These are phyloP conservation scores for Leishmania major DNA, from an alignment of 208 protist species.

Conservation along the genomic window DNA sequence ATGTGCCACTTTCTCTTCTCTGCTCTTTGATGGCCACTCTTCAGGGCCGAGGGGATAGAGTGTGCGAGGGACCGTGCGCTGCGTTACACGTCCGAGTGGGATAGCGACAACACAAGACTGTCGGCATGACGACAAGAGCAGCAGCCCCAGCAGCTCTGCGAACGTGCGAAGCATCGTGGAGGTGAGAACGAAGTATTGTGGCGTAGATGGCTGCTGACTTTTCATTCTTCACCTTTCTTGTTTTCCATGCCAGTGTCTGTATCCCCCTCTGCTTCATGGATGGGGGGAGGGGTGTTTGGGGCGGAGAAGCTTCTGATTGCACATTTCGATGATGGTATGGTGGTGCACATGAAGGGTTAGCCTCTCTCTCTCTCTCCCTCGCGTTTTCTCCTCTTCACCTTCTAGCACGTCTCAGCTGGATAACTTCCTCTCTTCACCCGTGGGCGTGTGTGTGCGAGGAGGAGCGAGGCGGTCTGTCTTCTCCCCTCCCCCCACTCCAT, in stretches of 20 bases:
- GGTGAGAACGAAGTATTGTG: neutral
- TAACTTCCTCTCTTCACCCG: conserved; percentile 3
- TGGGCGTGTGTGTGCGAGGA: neutral
- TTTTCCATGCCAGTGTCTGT: neutral
- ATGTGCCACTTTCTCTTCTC: neutral
- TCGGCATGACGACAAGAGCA: neutral
- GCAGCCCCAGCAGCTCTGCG: neutral
- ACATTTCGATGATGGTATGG: neutral
- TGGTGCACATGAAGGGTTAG: neutral
- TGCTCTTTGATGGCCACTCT: neutral
- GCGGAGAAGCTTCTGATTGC: neutral
- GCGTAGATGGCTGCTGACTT: neutral
- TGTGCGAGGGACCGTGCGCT: neutral
- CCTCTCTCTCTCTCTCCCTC: neutral
- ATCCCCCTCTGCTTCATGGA: neutral
- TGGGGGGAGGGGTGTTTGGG: neutral
- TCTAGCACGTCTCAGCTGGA: neutral
- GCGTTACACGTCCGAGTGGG: neutral
- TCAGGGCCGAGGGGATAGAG: neutral
- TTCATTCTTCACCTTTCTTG: neutral
- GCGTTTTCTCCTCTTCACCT: neutral
- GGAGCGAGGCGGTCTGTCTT: neutral
- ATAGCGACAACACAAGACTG: neutral
- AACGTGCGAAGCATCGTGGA: neutral
- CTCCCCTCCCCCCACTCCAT: neutral